Conservation (phyloP, 2,329 filamentous ascomycete genomes). For the Colletotrichum horii region DNA sequence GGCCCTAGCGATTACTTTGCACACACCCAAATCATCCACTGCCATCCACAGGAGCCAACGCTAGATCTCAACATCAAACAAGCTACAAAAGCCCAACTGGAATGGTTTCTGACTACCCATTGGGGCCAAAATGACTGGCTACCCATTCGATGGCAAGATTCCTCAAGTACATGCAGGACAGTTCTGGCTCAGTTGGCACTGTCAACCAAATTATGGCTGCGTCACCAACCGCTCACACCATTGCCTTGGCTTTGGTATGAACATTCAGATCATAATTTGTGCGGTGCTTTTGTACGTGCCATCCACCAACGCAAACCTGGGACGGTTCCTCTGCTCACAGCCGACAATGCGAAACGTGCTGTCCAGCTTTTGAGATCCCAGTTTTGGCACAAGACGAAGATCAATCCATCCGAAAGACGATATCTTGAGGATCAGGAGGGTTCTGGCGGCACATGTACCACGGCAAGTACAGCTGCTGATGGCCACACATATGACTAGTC, state of each 20-base stretch:
- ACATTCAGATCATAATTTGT: neutral
- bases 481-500: neutral
- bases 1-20: neutral
- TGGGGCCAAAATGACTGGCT: neutral
- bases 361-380: neutral
- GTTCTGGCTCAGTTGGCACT: neutral
- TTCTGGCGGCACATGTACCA: neutral
- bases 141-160: neutral
- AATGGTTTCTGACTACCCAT: neutral
- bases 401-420: neutral
- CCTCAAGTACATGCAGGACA: neutral
- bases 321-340: neutral
- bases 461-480: neutral
- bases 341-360: neutral
- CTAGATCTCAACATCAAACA: neutral
- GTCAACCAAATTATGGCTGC: neutral
- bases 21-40: neutral
- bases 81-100: neutral
- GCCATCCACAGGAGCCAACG: neutral
- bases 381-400: neutral
- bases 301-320: neutral
- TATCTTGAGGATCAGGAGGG: neutral
- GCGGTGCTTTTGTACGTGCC: neutral
- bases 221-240: neutral
- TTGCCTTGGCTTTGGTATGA: neutral